phyloP scores from a whole-genome alignment of 305 asterid genomes.

The Fraxinus floribunda region DNA sequence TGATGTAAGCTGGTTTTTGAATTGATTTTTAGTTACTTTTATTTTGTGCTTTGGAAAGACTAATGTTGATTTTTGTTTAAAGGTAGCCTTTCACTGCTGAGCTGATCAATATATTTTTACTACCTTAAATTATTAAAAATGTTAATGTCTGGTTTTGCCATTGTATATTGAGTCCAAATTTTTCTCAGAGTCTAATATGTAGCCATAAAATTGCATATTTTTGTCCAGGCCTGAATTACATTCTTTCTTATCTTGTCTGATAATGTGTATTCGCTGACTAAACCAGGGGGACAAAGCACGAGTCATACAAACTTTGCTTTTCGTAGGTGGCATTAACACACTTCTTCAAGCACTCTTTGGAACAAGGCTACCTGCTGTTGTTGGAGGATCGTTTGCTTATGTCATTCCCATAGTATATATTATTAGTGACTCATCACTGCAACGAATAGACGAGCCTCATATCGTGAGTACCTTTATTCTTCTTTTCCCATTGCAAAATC shows the following conservation, averaged over 20 bases:
- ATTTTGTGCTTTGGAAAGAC: not conserved
- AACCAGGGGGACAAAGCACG: slow-evolving; percentile 86
- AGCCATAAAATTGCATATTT: not conserved
- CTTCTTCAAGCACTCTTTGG: slow-evolving; percentile 92
- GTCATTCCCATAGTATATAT: slow-evolving; percentile 74
- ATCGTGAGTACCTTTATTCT: slow-evolving; percentile 39
- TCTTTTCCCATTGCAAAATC: not conserved
- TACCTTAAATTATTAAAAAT: not conserved
- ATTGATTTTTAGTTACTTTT: not conserved
- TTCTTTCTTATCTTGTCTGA: not conserved
- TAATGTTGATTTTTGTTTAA: not conserved
- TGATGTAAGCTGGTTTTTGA: slow-evolving; percentile 54
- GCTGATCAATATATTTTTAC: not conserved
- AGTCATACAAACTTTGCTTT: slow-evolving; percentile 85
- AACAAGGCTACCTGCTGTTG: slow-evolving; percentile 88
- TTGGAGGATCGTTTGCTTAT: slow-evolving; percentile 94
- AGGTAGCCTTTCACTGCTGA: not conserved
- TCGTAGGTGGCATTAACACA: slow-evolving; percentile 93
- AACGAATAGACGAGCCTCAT: slow-evolving; percentile 65
- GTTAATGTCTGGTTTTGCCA: not conserved
- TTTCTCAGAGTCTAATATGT: not conserved
- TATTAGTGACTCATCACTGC: slow-evolving; percentile 70
- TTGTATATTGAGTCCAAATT: not conserved
- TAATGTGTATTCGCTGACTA: not conserved
- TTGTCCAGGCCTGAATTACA: not conserved